phyloP scores from a whole-genome alignment of 2,329 filamentous ascomycete genomes.

The Neofusicoccum umdonicola region DNA sequence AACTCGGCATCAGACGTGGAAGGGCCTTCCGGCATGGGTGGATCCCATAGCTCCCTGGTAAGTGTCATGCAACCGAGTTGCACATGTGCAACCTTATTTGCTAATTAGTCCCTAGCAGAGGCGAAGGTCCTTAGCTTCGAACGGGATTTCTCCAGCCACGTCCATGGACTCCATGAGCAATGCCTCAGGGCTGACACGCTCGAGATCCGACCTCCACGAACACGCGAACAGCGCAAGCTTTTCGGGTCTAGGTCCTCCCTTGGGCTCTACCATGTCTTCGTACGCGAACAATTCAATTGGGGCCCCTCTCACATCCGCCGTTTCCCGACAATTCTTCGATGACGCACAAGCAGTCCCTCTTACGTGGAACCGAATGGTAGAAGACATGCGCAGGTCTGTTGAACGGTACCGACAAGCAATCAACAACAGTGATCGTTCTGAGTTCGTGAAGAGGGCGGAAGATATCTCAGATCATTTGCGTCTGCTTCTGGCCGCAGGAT shows the following conservation, averaged over 20 bases:
- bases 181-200: conserved; percentile 56
- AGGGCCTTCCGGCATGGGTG: conserved; percentile 69
- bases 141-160: conserved; percentile 77
- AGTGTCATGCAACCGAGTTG: conserved; percentile 34
- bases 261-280: conserved; percentile 54
- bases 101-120: conserved; percentile 38
- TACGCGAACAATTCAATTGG: conserved; percentile 52
- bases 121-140: conserved; percentile 64
- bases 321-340: conserved; percentile 85
- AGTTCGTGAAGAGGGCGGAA: conserved; percentile 92
- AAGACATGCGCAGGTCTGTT: conserved; percentile 89
- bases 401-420: conserved; percentile 91
- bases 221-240: conserved; percentile 35
- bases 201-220: conserved; percentile 51
- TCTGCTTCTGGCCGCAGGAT: conserved; percentile 89
- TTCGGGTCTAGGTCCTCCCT: conserved; percentile 46
- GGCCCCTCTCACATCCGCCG: conserved; percentile 46
- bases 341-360: conserved; percentile 76
- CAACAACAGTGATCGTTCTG: conserved; percentile 74
- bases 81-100: conserved; percentile 25
- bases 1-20: conserved; percentile 80
- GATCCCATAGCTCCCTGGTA: conserved; percentile 68
- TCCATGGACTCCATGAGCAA: conserved; percentile 85
- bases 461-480: conserved; percentile 97
- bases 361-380: conserved; percentile 85